Evolutionary conservation across 2,329 filamentous ascomycete genomes (phyloP), one percentile per base, ranked within the genome.

Genomic region (Pseudofabraea citricarpa): DNA sequence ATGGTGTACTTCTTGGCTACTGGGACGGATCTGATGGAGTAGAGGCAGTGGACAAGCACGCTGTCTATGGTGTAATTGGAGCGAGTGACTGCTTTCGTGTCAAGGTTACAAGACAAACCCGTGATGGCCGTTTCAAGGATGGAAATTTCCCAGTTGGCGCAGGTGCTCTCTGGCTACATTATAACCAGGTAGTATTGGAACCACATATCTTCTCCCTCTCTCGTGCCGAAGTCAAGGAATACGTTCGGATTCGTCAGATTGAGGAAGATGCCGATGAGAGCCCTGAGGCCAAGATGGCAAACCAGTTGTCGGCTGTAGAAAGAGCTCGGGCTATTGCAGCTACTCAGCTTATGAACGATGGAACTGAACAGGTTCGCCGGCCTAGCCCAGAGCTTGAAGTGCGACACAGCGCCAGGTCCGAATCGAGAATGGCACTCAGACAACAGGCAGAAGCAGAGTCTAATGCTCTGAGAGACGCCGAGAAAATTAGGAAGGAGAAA

Each of bases 31-130:
- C 78, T 0, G 71, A 66, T 23, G 72, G 75, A 39, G 31, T 56
- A 0, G 60, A 70, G 2, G 56, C 65, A 2, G 62, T 63, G 10
- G 70, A 83, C 54, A 76, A 77, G 41, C 79, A 83, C 52, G 80
- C 79, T 0, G 77, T 83, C 0, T 79, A 76, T 42, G 80, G 80
- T 3, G 80, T 83, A 9, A 61, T 83, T 0, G 77, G 77, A 1
- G 71, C 72, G 15, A 81, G 81, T 43, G 78, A 82, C 50, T 81
- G 80, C 72, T 83, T 84, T 56, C 67, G 80, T 0, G 77, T 82
- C 42, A 83, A 83, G 57, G 67, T 83, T 0, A 71, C 78, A 1
- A 68, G 75, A 5, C 71, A 80, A 53, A 83, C 79, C 0, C 72
- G 78, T 3, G 78, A 82, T 53, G 79, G 79, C 3, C 72, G 75